phyloP scores from a whole-genome alignment of 805 yeast genomes.

The Kockiozyma suomiensis region DNA sequence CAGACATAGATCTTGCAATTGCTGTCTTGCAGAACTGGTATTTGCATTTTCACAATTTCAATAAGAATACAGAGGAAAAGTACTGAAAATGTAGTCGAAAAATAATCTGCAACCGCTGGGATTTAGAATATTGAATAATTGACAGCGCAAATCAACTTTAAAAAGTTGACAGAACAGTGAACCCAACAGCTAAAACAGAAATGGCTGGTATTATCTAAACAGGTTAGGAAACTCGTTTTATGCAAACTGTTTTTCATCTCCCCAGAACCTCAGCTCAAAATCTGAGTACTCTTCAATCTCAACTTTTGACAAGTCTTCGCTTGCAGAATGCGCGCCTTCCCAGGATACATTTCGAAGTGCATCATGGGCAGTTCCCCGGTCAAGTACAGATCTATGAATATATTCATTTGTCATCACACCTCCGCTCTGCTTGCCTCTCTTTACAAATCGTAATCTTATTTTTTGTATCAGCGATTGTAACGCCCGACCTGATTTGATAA shows the following conservation, averaged over 20 bases:
- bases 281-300: not conserved
- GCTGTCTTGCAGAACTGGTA: too few species aligned
- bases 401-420: slow-evolving; percentile 1
- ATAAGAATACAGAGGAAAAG: too few species aligned
- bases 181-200: not conserved
- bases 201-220: too few species aligned
- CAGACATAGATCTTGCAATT: too few species aligned
- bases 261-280: slow-evolving; percentile 12
- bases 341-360: not conserved
- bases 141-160: not conserved
- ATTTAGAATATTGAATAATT: not conserved
- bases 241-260: slow-evolving; percentile 4
- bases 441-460: not conserved
- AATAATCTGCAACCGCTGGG: too few species aligned
- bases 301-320: not conserved
- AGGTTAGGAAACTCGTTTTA: too few species aligned
- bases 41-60: too few species aligned
- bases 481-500: not conserved
- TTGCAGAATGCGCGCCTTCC: not conserved
- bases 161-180: not conserved
- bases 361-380: not conserved
- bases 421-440: not conserved
- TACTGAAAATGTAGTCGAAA: too few species aligned
- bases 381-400: slow-evolving; percentile 9
- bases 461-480: not conserved